These are phyloP conservation scores for Triticum dicoccoides DNA, from an alignment of 176 grass and related monocot species.

Conservation along the genomic window DNA sequence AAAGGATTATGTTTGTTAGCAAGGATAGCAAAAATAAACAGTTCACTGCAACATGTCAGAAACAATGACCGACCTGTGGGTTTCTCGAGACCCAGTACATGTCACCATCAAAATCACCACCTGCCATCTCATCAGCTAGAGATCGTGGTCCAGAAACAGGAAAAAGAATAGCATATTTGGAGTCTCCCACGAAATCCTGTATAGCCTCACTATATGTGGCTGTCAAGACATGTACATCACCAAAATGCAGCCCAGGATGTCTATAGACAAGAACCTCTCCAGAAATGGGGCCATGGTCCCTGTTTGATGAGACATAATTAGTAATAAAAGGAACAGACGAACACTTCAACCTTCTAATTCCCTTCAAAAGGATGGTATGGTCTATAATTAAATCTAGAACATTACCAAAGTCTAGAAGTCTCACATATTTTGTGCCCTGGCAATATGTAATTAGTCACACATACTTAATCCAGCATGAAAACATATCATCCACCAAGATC, in stretches of 20 bases:
- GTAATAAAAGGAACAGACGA: not conserved
- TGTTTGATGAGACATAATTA: conserved; percentile 30
- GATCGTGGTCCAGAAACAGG: conserved; percentile 51
- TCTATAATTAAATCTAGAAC: not conserved
- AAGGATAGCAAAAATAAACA: not conserved
- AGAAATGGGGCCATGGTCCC: conserved; percentile 62
- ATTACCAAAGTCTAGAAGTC: not conserved
- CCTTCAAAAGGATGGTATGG: not conserved
- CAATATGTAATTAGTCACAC: not conserved
- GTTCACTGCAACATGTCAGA: not conserved
- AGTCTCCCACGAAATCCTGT: conserved; percentile 53
- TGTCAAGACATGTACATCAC: conserved; percentile 59
- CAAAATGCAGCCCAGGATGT: conserved; percentile 73
- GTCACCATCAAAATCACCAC: conserved; percentile 70
- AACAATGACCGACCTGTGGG: conserved; percentile 34
- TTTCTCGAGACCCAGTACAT: conserved; percentile 76
- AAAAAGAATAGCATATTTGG: conserved; percentile 72
- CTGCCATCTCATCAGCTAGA: conserved; percentile 72
- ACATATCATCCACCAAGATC: not conserved
- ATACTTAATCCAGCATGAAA: not conserved
- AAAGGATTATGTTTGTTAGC: not conserved
- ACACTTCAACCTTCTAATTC: not conserved
- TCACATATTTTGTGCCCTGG: not conserved
- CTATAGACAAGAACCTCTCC: conserved; percentile 70
- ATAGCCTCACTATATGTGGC: conserved; percentile 43